Conservation (phyloP, 1,139 yeast species). For the Debaryomyces psychrophilus region DNA sequence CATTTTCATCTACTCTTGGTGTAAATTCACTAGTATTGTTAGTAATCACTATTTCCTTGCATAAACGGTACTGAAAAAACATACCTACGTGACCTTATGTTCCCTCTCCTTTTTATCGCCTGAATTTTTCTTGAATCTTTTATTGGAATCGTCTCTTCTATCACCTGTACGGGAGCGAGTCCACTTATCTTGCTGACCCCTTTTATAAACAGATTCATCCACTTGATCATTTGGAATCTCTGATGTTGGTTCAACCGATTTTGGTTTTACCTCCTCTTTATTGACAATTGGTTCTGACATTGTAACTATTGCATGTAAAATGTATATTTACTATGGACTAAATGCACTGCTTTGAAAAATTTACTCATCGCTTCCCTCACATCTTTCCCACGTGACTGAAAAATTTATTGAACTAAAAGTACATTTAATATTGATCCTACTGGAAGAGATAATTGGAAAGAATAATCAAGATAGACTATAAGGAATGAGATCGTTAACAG, state of each 20-base stretch:
- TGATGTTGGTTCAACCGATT: constrained; percentile 1
- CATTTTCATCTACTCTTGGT: constrained; percentile 59
- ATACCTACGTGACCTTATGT: constrained; percentile 54
- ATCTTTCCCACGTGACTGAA: constrained; percentile 13
- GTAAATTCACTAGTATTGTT: constrained; percentile 41
- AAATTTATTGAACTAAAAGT: constrained; percentile 8
- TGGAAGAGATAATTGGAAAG: background rate
- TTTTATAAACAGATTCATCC: constrained; percentile 34
- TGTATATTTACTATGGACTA: background rate
- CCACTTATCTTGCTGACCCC: constrained; percentile 51
- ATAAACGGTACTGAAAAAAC: constrained; percentile 17
- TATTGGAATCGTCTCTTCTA: constrained; percentile 37
- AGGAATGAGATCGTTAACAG: constrained; percentile 90
- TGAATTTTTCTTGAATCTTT: constrained; percentile 32
- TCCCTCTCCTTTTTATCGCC: constrained; percentile 26
- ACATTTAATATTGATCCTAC: constrained; percentile 2
- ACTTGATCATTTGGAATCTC: constrained; percentile 18
- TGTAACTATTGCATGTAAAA: background rate
- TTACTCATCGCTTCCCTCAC: constrained; percentile 15
- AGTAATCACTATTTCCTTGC: constrained; percentile 21
- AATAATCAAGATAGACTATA: background rate
- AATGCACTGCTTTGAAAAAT: constrained; percentile 9
- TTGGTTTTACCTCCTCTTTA: constrained; percentile 7
- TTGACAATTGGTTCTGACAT: constrained; percentile 13
- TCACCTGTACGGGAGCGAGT: constrained; percentile 36